Evolutionary conservation across 345 rosid genomes (phyloP).

Genomic region (Erysimum cheiranthoides): DNA sequence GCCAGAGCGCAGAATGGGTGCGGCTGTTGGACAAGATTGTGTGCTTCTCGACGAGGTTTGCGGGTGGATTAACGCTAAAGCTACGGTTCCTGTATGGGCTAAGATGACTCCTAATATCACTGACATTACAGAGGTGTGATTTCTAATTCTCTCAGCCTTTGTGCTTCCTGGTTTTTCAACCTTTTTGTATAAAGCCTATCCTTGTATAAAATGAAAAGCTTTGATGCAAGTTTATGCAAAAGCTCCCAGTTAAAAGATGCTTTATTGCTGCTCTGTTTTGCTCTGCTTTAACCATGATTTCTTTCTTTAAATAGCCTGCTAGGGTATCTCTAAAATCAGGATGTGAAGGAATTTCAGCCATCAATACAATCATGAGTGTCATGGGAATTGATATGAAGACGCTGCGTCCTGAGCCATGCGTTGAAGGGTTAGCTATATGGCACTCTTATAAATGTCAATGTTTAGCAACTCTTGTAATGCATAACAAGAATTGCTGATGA

Average conservation of each 20-base stretch:
- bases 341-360: slow-evolving; percentile 88
- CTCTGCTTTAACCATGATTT: slow-evolving; percentile 17
- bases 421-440: slow-evolving; percentile 75
- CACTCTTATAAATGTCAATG: slow-evolving; percentile 33
- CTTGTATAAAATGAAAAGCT: slow-evolving; percentile 2
- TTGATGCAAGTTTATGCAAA: background rate
- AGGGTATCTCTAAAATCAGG: slow-evolving; percentile 82
- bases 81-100: slow-evolving; percentile 98
- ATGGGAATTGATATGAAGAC: slow-evolving; percentile 92
- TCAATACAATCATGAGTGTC: slow-evolving; percentile 95
- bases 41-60: slow-evolving; percentile 80
- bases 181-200: background rate
- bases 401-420: slow-evolving; percentile 93
- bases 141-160: background rate
- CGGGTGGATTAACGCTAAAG: slow-evolving; percentile 96
- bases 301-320: slow-evolving; percentile 68
- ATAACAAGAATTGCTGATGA: slow-evolving; percentile 8
- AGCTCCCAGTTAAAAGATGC: background rate
- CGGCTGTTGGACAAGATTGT: slow-evolving; percentile 97
- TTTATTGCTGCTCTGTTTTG: slow-evolving; percentile 18
- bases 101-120: slow-evolving; percentile 99
- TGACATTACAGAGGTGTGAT: slow-evolving; percentile 79
- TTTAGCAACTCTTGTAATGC: slow-evolving; percentile 7
- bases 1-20: slow-evolving; percentile 99
- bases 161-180: background rate